Evolutionary conservation across 495 filamentous ascomycete genomes (phyloP).

Genomic region (Penicillium bialowiezense): DNA sequence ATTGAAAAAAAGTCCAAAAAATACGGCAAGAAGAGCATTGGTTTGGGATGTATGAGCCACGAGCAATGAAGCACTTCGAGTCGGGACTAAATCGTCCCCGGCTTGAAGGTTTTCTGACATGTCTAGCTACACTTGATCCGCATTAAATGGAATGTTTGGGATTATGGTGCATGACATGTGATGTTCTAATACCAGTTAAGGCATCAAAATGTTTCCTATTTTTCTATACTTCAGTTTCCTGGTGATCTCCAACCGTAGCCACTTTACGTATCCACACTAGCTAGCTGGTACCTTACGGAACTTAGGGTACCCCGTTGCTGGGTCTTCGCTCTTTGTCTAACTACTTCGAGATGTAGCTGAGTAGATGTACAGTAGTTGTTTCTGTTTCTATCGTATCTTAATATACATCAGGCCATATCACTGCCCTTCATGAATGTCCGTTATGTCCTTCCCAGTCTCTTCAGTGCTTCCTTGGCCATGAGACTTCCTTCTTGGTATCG

Average conservation of each 20-base stretch:
- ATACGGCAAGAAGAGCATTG: constrained; percentile 40
- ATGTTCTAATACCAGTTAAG: constrained; percentile 47
- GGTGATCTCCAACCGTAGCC: not conserved
- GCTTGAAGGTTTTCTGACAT: constrained; percentile 35
- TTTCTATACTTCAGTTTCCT: constrained; percentile 13
- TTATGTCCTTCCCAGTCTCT: constrained; percentile 41
- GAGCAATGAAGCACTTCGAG: constrained; percentile 45
- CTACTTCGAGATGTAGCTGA: not conserved
- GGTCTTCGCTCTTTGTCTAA: not conserved
- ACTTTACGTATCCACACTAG: not conserved
- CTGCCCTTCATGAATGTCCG: not conserved
- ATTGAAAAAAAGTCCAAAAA: constrained; percentile 36
- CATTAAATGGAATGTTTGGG: constrained; percentile 36
- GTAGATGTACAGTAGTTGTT: constrained; percentile 6
- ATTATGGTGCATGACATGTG: constrained; percentile 35
- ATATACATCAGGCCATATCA: constrained; percentile 15
- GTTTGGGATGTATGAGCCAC: constrained; percentile 51
- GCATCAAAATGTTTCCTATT: constrained; percentile 39
- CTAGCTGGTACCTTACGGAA: not conserved
- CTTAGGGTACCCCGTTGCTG: not conserved
- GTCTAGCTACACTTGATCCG: constrained; percentile 39
- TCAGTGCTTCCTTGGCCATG: constrained; percentile 49
- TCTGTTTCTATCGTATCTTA: constrained; percentile 13
- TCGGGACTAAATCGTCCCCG: constrained; percentile 15
- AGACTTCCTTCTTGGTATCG: constrained; percentile 61